Percentiles rank a stretch among this genome's conserved stretches.
Conservation (phyloP, 371 early-diverging fungal genomes). For the Mortierella sp. region DNA sequence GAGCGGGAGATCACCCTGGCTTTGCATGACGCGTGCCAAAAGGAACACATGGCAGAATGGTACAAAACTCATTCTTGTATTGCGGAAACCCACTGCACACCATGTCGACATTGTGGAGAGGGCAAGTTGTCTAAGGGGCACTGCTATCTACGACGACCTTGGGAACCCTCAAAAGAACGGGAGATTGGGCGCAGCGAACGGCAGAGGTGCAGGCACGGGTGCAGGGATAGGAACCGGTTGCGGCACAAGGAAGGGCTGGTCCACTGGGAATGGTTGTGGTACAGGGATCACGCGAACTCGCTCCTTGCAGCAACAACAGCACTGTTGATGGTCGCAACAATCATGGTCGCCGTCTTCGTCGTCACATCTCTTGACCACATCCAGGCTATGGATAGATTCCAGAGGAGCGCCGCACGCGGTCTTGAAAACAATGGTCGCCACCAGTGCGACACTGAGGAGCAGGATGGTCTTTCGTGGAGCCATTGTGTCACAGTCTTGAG, state of each 20-base stretch:
- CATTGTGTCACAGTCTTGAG: slow-evolving; percentile 6
- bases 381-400: not conserved
- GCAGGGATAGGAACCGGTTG: slow-evolving; percentile 21
- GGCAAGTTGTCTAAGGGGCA: no score
- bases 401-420: slow-evolving; percentile 14
- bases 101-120: no score
- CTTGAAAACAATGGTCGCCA: slow-evolving; percentile 8
- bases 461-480: slow-evolving; percentile 31
- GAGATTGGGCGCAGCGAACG: not conserved
- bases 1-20: no score
- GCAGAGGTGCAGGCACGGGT: slow-evolving; percentile 11
- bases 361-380: slow-evolving; percentile 8
- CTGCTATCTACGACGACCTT: no score
- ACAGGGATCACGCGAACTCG: slow-evolving; percentile 8
- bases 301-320: not conserved
- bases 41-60: no score
- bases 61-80: no score
- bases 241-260: slow-evolving; percentile 22
- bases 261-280: slow-evolving; percentile 18
- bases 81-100: no score
- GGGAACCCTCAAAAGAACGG: no score
- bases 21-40: no score
- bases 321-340: slow-evolving; percentile 4
- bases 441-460: slow-evolving; percentile 16
- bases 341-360: slow-evolving; percentile 4